phyloP scores from a whole-genome alignment of 805 yeast genomes.

The Priceomyces carsonii region DNA sequence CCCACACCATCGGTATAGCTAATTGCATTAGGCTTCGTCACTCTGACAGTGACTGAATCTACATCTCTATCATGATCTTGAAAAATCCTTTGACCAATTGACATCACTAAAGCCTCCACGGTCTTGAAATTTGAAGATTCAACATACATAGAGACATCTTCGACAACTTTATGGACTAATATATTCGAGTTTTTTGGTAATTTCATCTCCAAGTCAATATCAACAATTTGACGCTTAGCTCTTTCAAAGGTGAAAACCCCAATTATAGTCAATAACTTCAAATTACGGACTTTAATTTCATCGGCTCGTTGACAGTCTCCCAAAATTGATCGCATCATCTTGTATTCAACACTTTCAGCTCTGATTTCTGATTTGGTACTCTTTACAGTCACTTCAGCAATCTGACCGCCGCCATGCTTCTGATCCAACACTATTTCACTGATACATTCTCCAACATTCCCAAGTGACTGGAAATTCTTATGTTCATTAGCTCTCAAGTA shows the following conservation, averaged over 20 bases:
- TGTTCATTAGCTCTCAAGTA: constrained; percentile 46
- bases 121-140: constrained; percentile 84
- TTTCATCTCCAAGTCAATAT: constrained; percentile 47
- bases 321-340: constrained; percentile 29
- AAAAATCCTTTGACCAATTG: constrained; percentile 61
- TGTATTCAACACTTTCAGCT: constrained; percentile 50
- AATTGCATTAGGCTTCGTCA: constrained; percentile 86
- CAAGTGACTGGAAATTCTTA: constrained; percentile 42
- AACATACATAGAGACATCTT: constrained; percentile 57
- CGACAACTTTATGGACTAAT: constrained; percentile 44
- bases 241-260: constrained; percentile 95
- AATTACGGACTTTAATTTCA: constrained; percentile 43
- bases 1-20: constrained; percentile 90
- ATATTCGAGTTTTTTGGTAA: constrained; percentile 29
- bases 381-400: constrained; percentile 38
- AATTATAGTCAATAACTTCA: constrained; percentile 71
- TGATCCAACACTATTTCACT: constrained; percentile 44
- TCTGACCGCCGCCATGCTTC: constrained; percentile 46
- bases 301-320: constrained; percentile 20
- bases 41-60: constrained; percentile 52
- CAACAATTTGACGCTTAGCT: constrained; percentile 75
- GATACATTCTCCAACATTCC: constrained; percentile 50
- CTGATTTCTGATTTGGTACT: constrained; percentile 60
- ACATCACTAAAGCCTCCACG: constrained; percentile 85
- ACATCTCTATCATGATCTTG: constrained; percentile 37